Evolutionary conservation across 169 alveolate genomes (phyloP), one percentile per base, ranked within the genome.

Genomic region (Babesia microti): DNA sequence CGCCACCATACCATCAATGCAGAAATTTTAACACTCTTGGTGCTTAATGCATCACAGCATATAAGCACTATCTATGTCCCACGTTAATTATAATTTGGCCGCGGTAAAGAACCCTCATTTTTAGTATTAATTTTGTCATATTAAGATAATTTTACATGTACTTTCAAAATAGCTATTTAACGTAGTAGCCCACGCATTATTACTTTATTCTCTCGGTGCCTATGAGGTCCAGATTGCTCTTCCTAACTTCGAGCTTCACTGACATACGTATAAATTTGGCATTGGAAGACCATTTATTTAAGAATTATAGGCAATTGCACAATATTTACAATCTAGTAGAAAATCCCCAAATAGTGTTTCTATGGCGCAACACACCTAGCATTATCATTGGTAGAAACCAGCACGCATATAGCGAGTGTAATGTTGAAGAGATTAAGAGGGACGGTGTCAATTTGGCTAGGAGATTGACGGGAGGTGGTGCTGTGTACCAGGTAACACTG

Each of bases 391-490:
- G 98, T 3, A 59, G 89, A 29, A 81, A 92, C 72, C 89, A 90
- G 56, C 90, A 92, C 50, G 91, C 93, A 14, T 90, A 95, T 94
- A 78, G 84, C 41, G 98, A 92, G 68, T 89, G 96, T 56, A 72
- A 86, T 59, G 68, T 89, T n/a, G 60, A 78, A 6, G 56, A 47
- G 18, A 68, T 88, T 67, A 79, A 87, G 41, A 35, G 50, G 27
- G 91, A 88, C 41, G 71, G 73, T 18, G 89, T 92, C 12, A 45
- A 61, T 24, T 69, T 91, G 21, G 89, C 89, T n/a, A 68, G 97
- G 41, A 46, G 98, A 53, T 83, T 83, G 59, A 75, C 91, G 9
- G 98, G 97, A 40, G 98, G 98, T 12, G 97, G 98, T 3, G 94
- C 97, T 24, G 96, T 90, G 11, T 90, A 89, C 49, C 88, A 92